A percentile compares a stretch with the other conserved stretches of the same genome.
Evolutionary conservation across 2,329 filamentous ascomycete species (phyloP).

Genomic region (Fusarium sp.): DNA sequence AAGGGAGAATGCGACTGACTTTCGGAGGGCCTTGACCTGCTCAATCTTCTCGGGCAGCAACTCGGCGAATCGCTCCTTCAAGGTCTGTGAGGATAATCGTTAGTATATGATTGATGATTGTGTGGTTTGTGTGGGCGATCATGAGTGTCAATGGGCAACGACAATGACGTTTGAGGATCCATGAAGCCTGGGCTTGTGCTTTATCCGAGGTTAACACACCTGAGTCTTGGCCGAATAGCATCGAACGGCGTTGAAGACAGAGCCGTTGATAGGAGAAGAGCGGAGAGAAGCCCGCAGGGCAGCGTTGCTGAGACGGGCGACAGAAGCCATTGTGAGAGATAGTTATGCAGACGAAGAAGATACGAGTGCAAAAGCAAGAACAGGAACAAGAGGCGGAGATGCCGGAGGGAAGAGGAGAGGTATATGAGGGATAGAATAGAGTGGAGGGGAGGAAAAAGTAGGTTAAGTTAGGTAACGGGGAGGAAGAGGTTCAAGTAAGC

Average conservation of each 20-base stretch:
- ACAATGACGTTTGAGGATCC: conserved; percentile 7
- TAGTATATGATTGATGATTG: conserved; percentile 3
- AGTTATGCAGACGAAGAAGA: conserved; percentile 43
- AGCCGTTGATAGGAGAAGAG: conserved; percentile 73
- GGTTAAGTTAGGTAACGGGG: conserved; percentile 25
- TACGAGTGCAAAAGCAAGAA: conserved; percentile 42
- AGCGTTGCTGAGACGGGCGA: conserved; percentile 82
- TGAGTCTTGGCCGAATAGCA: conserved; percentile 94
- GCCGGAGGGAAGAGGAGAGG: conserved; percentile 50
- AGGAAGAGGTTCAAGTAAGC: conserved; percentile 49
- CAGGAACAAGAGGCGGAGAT: conserved; percentile 44
- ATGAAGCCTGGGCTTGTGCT: conserved; percentile 13
- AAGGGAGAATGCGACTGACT: conserved; percentile 67
- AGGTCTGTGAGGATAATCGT: conserved; percentile 67
- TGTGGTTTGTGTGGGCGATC: neutral
- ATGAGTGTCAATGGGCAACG: neutral
- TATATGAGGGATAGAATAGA: conserved; percentile 47
- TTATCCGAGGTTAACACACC: conserved; percentile 61
- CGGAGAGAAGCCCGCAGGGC: conserved; percentile 82
- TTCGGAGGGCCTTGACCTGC: conserved; percentile 98
- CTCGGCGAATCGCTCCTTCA: conserved; percentile 99
- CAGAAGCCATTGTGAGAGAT: conserved; percentile 76
- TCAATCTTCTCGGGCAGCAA: conserved; percentile 96
- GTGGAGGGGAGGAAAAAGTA: conserved; percentile 38
- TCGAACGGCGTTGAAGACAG: conserved; percentile 84